These are phyloP conservation scores for Dunaliella primolecta DNA, from an alignment of 139 green algal genomes.

Conservation along the genomic window DNA sequence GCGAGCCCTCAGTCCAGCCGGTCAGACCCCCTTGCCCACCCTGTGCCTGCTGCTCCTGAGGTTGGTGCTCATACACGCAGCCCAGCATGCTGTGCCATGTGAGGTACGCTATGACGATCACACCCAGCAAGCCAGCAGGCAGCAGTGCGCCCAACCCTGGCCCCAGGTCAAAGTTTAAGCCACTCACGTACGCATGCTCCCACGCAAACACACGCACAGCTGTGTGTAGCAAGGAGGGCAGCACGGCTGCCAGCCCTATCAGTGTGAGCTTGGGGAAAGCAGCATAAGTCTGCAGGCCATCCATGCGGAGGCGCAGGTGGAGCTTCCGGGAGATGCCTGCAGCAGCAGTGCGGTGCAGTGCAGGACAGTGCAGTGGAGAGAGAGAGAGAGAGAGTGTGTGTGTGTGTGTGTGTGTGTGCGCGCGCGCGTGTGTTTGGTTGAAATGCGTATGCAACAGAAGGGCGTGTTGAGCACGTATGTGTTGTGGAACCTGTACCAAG, in stretches of 20 bases:
- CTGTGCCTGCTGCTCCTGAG: neutral
- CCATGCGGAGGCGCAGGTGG: neutral
- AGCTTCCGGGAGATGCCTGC: neutral
- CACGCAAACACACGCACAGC: neutral
- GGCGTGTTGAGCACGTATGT: too few species aligned
- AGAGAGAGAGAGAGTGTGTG: too few species aligned
- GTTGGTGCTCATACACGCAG: neutral
- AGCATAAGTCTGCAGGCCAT: neutral
- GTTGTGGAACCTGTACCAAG: too few species aligned
- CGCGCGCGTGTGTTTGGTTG: too few species aligned
- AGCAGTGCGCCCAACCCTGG: neutral
- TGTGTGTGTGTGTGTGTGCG: too few species aligned
- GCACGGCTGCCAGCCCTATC: neutral
- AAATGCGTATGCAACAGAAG: too few species aligned
- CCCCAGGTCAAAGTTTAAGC: neutral
- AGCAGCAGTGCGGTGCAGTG: too few species aligned
- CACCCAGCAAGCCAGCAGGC: neutral
- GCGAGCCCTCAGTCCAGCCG: too few species aligned
- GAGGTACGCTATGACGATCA: neutral
- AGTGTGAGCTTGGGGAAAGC: neutral
- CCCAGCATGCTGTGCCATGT: neutral
- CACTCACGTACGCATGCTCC: neutral
- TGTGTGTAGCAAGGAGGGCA: neutral
- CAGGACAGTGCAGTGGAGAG: too few species aligned
- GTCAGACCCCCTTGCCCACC: neutral